These are phyloP conservation scores for Cladobotryum mycophilum DNA, from an alignment of 2,329 filamentous ascomycete genomes.

Conservation along the genomic window DNA sequence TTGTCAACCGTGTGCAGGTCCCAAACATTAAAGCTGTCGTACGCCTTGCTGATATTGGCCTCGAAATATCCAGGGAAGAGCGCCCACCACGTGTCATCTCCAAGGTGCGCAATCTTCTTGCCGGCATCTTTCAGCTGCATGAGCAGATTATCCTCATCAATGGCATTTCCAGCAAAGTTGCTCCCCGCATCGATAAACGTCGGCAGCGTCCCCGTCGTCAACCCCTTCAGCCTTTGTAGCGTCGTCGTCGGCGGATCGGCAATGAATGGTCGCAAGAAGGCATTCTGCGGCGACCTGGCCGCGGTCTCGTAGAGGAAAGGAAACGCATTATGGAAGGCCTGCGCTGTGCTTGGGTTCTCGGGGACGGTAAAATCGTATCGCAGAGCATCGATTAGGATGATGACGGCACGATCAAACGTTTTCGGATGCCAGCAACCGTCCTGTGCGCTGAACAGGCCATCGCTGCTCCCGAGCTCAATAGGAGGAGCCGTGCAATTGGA, in stretches of 20 bases:
- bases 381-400: constrained; percentile 87
- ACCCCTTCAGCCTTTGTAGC: constrained; percentile 81
- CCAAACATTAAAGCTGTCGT: constrained; percentile 98
- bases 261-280: constrained; percentile 89
- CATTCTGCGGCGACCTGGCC: constrained; percentile 65
- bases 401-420: constrained; percentile 83
- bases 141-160: constrained; percentile 82
- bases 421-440: constrained; percentile 94
- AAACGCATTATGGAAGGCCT: constrained; percentile 75
- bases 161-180: constrained; percentile 90
- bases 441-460: constrained; percentile 38
- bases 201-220: constrained; percentile 91
- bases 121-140: constrained; percentile 58
- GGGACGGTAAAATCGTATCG: constrained; percentile 96
- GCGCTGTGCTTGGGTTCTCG: constrained; percentile 35
- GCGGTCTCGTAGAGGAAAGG: constrained; percentile 83
- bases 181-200: constrained; percentile 92
- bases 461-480: constrained; percentile 48
- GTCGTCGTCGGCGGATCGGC: constrained; percentile 94
- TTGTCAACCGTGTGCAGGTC: constrained; percentile 96
- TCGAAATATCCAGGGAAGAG: constrained; percentile 94
- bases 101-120: constrained; percentile 80
- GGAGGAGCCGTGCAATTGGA: constrained; percentile 66
- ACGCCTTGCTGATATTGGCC: constrained; percentile 74
- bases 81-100: constrained; percentile 96